A percentile compares a stretch with the other conserved stretches of the same genome.
phyloP scores from a whole-genome alignment of 306 rosid species.

The Citrullus colocynthis region DNA sequence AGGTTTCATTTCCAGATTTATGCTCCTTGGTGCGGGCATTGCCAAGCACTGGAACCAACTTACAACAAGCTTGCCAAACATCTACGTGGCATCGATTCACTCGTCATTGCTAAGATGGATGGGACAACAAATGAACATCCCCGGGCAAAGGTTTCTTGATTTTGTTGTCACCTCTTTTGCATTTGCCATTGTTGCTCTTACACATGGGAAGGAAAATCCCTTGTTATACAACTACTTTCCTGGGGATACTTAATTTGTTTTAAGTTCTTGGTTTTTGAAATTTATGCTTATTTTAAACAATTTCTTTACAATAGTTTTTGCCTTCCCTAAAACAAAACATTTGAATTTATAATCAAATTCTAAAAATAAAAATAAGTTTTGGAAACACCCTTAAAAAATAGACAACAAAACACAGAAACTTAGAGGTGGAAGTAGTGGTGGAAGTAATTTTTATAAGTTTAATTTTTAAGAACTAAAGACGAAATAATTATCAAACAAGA shows the following conservation, averaged over 20 bases:
- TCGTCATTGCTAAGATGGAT: constrained; percentile 95
- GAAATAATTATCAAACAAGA: too few species aligned
- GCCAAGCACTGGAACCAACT: constrained; percentile 86
- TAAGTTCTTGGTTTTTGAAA: too few species aligned
- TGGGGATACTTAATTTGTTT: too few species aligned
- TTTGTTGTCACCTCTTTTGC: neutral
- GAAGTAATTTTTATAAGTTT: too few species aligned
- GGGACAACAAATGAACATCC: constrained; percentile 98
- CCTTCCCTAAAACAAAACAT: too few species aligned
- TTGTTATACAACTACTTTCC: neutral
- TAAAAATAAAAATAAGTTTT: too few species aligned
- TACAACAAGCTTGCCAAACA: constrained; percentile 90
- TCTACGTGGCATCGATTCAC: constrained; percentile 58
- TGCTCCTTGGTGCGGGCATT: constrained; percentile 99
- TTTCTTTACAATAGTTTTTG: too few species aligned
- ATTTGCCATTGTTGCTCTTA: neutral
- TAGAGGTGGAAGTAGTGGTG: too few species aligned
- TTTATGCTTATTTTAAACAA: too few species aligned
- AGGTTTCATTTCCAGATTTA: constrained; percentile 44
- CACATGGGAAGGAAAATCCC: neutral
- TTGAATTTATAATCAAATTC: neutral
- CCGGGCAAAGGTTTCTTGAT: constrained; percentile 73
- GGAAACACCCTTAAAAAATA: too few species aligned
- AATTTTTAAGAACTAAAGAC: too few species aligned
- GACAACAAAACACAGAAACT: too few species aligned